These are phyloP conservation scores for Blastobotrys petasosporus DNA, from an alignment of 1,139 yeast species.

Conservation along the genomic window DNA sequence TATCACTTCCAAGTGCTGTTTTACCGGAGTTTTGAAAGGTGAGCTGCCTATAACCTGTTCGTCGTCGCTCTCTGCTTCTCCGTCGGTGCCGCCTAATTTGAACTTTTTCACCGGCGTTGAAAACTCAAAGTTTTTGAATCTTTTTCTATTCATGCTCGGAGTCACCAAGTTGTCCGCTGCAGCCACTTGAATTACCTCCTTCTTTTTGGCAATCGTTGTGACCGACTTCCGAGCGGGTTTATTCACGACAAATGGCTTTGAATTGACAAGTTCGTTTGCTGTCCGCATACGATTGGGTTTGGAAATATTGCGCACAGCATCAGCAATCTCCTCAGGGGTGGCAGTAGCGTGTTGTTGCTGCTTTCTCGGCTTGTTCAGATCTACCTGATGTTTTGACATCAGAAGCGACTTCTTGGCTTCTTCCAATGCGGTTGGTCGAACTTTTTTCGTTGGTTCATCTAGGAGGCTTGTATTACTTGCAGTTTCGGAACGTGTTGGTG, in stretches of 20 bases:
- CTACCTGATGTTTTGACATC: conserved; percentile 1
- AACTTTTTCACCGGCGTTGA: conserved; percentile 8
- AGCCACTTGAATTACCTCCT: conserved; percentile 11
- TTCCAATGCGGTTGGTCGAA: background rate
- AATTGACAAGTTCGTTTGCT: conserved; percentile 14
- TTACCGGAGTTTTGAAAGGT: conserved; percentile 7
- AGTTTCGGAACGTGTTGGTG: too few relatives aligned
- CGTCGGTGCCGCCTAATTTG: background rate
- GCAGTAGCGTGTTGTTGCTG: conserved; percentile 10
- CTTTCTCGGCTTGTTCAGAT: background rate
- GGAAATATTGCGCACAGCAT: conserved; percentile 22
- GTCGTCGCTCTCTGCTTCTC: background rate
- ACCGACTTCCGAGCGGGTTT: conserved; percentile 1
- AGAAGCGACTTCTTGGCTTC: background rate
- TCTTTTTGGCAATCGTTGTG: background rate
- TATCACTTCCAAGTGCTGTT: background rate
- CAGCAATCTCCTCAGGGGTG: conserved; percentile 22
- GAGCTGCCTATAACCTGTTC: conserved; percentile 1
- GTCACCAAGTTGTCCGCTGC: conserved; percentile 11
- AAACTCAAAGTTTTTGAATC: conserved; percentile 2
- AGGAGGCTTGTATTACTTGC: too few relatives aligned
- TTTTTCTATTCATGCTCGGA: conserved; percentile 10
- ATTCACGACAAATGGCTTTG: conserved; percentile 8
- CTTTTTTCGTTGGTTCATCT: background rate
- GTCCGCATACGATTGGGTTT: conserved; percentile 22